A percentile compares a stretch with the other conserved stretches of the same genome.
phyloP scores from a whole-genome alignment of 345 rosid species.

The Moringa oleifera region DNA sequence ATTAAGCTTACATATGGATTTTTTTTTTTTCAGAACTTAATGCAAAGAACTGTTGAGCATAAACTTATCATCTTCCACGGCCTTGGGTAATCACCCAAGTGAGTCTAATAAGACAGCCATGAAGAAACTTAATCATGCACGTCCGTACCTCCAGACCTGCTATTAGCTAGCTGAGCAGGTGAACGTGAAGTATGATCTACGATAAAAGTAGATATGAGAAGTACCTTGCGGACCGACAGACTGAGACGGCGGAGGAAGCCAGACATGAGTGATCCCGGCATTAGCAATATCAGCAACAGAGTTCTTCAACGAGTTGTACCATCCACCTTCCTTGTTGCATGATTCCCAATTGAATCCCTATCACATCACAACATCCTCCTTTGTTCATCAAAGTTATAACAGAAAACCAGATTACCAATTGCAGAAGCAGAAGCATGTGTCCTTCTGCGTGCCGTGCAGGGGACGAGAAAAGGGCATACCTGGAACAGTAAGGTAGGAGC shows the following conservation, averaged over 20 bases:
- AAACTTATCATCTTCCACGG: no score
- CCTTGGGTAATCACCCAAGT: no score
- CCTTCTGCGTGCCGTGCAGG: no score
- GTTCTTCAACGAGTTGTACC: slow-evolving; percentile 67
- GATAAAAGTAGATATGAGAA: background rate
- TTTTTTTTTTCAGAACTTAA: no score
- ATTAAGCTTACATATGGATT: no score
- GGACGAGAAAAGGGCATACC: slow-evolving; percentile 25
- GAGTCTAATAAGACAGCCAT: no score
- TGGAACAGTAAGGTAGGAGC: slow-evolving; percentile 53
- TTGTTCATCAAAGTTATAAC: slow-evolving; percentile 1
- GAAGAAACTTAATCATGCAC: no score
- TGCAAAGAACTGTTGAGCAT: no score
- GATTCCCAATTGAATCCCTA: slow-evolving; percentile 97
- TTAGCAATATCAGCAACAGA: slow-evolving; percentile 45
- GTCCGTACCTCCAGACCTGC: no score
- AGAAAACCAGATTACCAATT: background rate
- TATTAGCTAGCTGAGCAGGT: no score
- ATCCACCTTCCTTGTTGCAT: slow-evolving; percentile 58
- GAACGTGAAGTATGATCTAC: no score
- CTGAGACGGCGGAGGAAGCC: slow-evolving; percentile 97
- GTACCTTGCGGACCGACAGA: slow-evolving; percentile 63
- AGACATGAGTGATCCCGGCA: slow-evolving; percentile 79
- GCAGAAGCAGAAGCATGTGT: no score
- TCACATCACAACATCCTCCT: background rate